Evolutionary conservation across 2,329 filamentous ascomycete genomes (phyloP).

Genomic region (Trichoderma sp.): DNA sequence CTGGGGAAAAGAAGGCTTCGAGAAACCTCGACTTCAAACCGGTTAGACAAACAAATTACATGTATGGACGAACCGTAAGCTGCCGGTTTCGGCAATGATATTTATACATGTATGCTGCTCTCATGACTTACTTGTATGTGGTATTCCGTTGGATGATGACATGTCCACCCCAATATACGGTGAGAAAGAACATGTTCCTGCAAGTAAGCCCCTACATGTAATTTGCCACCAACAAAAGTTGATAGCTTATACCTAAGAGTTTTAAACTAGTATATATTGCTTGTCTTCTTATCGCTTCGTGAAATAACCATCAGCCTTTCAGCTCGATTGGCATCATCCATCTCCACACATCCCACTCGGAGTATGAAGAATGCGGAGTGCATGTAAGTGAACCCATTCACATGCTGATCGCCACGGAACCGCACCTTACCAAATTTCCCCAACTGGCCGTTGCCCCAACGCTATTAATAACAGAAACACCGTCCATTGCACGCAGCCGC

Average conservation of each 20-base stretch:
- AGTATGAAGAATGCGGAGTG: not conserved
- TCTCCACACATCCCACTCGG: not conserved
- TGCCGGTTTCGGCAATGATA: not conserved
- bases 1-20: not conserved
- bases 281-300: not conserved
- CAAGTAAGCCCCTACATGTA: not conserved
- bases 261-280: not conserved
- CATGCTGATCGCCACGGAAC: not conserved
- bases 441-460: not conserved
- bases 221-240: not conserved
- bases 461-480: slow-evolving; percentile 14
- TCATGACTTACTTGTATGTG: not conserved
- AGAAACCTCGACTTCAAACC: not conserved
- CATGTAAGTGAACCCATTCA: not conserved
- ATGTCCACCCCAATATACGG: not conserved
- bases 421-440: not conserved
- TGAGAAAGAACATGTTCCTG: too few species aligned
- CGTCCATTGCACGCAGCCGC: not conserved
- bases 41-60: not conserved
- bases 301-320: not conserved
- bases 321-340: not conserved
- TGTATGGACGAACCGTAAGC: not conserved
- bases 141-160: not conserved
- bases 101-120: not conserved
- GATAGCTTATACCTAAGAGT: not conserved